These are phyloP conservation scores for Prinsepia uniflora DNA, from an alignment of 306 rosid species.

Conservation along the genomic window DNA sequence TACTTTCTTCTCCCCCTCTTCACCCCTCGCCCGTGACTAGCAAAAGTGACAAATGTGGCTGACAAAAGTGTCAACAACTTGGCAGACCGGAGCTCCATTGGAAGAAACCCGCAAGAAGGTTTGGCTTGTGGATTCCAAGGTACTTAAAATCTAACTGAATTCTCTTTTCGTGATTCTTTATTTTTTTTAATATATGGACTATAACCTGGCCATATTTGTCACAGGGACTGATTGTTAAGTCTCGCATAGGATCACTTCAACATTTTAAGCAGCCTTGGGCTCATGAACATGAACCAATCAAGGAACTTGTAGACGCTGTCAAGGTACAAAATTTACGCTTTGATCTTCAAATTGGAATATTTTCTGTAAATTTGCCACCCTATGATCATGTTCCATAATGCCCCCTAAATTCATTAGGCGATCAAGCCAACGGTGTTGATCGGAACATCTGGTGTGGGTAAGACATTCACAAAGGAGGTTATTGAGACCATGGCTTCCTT, in stretches of 20 bases:
- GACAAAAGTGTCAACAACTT: slow-evolving; percentile 13
- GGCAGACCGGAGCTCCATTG: slow-evolving; percentile 70
- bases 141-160: slow-evolving; percentile 20
- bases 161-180: background rate
- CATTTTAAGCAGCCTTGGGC: slow-evolving; percentile 98
- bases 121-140: slow-evolving; percentile 99
- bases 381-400: slow-evolving; percentile 19
- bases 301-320: slow-evolving; percentile 70
- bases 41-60: background rate
- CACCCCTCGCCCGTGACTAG: no score
- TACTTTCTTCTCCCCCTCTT: slow-evolving; percentile 13
- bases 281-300: slow-evolving; percentile 82
- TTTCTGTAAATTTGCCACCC: background rate
- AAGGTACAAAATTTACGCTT: slow-evolving; percentile 45
- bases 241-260: slow-evolving; percentile 79
- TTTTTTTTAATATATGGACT: background rate
- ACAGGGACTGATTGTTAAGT: slow-evolving; percentile 83
- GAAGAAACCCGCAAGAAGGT: slow-evolving; percentile 88
- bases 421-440: slow-evolving; percentile 92
- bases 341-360: background rate
- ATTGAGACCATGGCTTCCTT: slow-evolving; percentile 86
- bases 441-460: slow-evolving; percentile 92
- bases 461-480: slow-evolving; percentile 89
- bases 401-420: slow-evolving; percentile 41
- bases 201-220: slow-evolving; percentile 25